These are phyloP conservation scores for Fusarium dlaminii DNA, from an alignment of 2,329 filamentous ascomycete genomes.

Conservation along the genomic window DNA sequence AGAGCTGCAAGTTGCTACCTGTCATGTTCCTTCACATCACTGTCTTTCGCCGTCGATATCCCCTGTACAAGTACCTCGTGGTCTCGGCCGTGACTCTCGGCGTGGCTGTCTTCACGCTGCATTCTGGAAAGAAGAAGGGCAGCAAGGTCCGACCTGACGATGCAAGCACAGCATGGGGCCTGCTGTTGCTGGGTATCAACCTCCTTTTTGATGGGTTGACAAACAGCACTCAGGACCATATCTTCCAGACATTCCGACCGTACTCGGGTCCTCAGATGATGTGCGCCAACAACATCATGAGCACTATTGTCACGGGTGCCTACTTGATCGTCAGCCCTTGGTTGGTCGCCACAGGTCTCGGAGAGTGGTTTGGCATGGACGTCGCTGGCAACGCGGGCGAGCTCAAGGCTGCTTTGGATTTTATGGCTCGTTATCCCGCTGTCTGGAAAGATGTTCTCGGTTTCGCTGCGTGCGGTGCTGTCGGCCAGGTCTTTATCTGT, in stretches of 20 bases:
- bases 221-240: conserved; percentile 95
- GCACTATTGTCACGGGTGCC: conserved; percentile 76
- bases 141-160: conserved; percentile 53
- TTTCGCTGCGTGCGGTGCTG: conserved; percentile 88
- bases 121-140: conserved; percentile 68
- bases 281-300: conserved; percentile 95
- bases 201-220: conserved; percentile 95
- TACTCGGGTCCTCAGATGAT: conserved; percentile 98
- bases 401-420: conserved; percentile 79
- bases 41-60: conserved; percentile 87
- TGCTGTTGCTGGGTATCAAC: conserved; percentile 87
- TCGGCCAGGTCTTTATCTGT: conserved; percentile 97
- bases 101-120: conserved; percentile 93
- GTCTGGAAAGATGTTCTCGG: conserved; percentile 90
- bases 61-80: conserved; percentile 95
- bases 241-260: conserved; percentile 81
- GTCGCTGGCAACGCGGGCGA: conserved; percentile 76
- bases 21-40: conserved; percentile 98
- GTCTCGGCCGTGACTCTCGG: conserved; percentile 90
- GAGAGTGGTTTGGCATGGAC: conserved; percentile 74
- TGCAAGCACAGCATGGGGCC: conserved; percentile 77
- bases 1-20: conserved; percentile 97
- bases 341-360: conserved; percentile 73
- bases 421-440: conserved; percentile 80
- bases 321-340: conserved; percentile 85